Base-by-base conservation (phyloP, 495 filamentous ascomycete genomes). In the Hyaloscypha bicolor region DNA sequence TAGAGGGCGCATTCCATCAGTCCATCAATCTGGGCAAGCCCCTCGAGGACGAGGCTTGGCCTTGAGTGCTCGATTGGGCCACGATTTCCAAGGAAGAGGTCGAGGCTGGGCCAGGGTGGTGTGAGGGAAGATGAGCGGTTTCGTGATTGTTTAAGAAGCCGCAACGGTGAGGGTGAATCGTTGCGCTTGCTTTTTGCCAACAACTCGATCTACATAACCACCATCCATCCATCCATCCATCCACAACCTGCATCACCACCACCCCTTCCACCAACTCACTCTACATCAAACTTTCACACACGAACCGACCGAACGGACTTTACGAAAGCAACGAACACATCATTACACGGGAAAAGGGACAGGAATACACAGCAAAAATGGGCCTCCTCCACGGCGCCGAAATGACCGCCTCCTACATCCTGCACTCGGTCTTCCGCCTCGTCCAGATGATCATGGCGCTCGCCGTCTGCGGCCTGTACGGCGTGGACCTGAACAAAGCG, bases 401-500 rank as follows among this genome's bases (percentile, higher is more conserved):
- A 55, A 61, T 71, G 57, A 62, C 65, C 19, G 9, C 70, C 6
- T 29, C 35, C 75, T 81, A 83, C 69, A 59, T 82, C 69, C 67
- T 76, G 63, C 84, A 83, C 68, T 76, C 84, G 19, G 42, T 81
- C 60, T 78, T 91, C 0, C 90, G 92, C 73, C 82, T 92, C 77
- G 74, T 86, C 55, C 90, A 94, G 71, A 87, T 96, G 73, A 80
- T 89, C 69, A 81, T 96, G 67, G 91, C 87, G 22, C 72, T 96
- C 57, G 82, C 88, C 0, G 91, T 95, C 64, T 85, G 88, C 67
- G 93, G 88, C 5, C 87, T 97, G 39, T 97, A 97, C 75, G 91
- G 88, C 63, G 74, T 80, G 39, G 90, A 95, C 72, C 79, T 96
- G 11, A 77, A 85, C 64, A 75, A 83, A 56, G 87, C 90, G 9